Base-by-base conservation (phyloP, 768 basidiomycete species). In the Russula virescens region DNA sequence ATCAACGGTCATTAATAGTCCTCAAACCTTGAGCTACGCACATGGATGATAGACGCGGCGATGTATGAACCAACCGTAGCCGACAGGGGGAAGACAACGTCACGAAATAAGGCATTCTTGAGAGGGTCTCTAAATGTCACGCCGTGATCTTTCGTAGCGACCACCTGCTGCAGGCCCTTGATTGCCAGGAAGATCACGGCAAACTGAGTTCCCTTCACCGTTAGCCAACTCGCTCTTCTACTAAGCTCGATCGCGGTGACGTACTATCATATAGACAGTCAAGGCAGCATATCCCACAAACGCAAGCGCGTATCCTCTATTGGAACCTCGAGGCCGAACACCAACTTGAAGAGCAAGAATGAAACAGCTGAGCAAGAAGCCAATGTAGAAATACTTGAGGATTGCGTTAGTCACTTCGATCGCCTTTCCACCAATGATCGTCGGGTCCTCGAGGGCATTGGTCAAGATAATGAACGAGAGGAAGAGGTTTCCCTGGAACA, bases 201-300 rank as follows among this genome's bases (percentile, higher is more conserved):
- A 43, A 84, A 76, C 90, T 93, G 65, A 50, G 51, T 23, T 28
- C 47, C 59, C 10, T 57, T 16, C 54, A 66, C 62, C 23, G 69
- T 52, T 21, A 49, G 38, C 52, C 55, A 31, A 63, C 28, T 19
- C 25, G 28, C 49, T 55, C 25, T 42, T 35, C 38, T 18, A 9
- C 25, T 38, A 35, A 61, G 48, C 49, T 56, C 14, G 63, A 34
- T 45, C 6, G 68, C 47, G 19, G 38, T 18, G 35, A 72, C 83
- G 25, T 54, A 92, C 88, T 56, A 94, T 92, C 96, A 99, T 98
- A 71, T 98, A 98, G 21, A 94, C 73, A 31, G 96, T 98, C 66
- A 99, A 85, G 25, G 95, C 5, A 3, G 82, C 93, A 75, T 96
- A 98, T 1, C 93, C 91, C 34, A 96, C 71, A 69, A 98, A 86